phyloP scores from a whole-genome alignment of 1,139 yeast species.

The Geotrichum carabidarum region DNA sequence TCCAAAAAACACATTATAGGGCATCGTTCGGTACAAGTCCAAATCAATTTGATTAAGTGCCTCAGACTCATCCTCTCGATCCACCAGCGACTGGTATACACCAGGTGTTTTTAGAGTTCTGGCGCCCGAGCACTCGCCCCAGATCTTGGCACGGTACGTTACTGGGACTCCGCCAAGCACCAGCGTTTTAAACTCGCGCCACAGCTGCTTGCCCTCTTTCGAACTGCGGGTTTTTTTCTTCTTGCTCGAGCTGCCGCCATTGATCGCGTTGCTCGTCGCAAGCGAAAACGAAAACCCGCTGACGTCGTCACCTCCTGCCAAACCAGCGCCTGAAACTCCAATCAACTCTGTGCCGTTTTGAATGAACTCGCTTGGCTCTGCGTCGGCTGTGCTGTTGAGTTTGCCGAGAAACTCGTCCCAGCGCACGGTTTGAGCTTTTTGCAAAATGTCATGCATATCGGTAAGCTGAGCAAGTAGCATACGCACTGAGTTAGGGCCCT shows the following conservation, averaged over 20 bases:
- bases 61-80: constrained; percentile 31
- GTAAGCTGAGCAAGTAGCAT: constrained; percentile 36
- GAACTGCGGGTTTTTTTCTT: constrained; percentile 21
- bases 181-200: constrained; percentile 40
- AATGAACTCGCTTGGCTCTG: constrained; percentile 22
- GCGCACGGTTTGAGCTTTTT: constrained; percentile 32
- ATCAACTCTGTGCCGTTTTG: constrained; percentile 37
- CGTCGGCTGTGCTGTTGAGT: constrained; percentile 23
- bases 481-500: constrained; percentile 28
- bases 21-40: constrained; percentile 54
- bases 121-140: constrained; percentile 56
- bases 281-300: constrained; percentile 12
- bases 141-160: constrained; percentile 46
- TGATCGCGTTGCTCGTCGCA: constrained; percentile 1
- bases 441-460: constrained; percentile 34
- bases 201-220: constrained; percentile 26
- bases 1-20: constrained; percentile 51
- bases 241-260: constrained; percentile 3
- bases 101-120: constrained; percentile 47
- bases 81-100: constrained; percentile 41
- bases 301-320: constrained; percentile 14
- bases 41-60: constrained; percentile 51
- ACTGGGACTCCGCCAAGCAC: constrained; percentile 48
- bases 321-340: constrained; percentile 41
- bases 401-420: constrained; percentile 38